Conservation (phyloP, 2,329 filamentous ascomycete genomes). For the Bipolaris bicolor region DNA sequence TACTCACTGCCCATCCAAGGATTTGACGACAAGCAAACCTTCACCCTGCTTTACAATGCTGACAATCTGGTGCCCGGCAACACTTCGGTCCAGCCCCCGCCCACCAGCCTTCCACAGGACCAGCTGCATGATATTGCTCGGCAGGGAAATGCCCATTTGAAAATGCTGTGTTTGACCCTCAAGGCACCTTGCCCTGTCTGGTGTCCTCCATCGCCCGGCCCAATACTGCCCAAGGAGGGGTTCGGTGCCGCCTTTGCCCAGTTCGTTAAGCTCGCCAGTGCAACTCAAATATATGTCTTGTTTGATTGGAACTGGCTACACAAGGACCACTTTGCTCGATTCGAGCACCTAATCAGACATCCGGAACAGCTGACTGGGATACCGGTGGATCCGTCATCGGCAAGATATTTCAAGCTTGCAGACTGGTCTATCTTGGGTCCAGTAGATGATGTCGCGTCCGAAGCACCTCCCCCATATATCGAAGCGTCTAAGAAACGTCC, state of each 20-base stretch:
- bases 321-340: constrained; percentile 9
- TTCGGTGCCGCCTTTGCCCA: constrained; percentile 10
- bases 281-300: constrained; percentile 17
- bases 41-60: constrained; percentile 27
- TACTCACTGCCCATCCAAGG: constrained; percentile 14
- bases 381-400: constrained; percentile 7
- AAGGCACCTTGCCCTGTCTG: constrained; percentile 18
- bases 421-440: constrained; percentile 17
- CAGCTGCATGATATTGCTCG: constrained; percentile 18
- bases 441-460: constrained; percentile 7
- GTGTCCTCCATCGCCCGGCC: constrained; percentile 4
- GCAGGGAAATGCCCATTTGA: constrained; percentile 18
- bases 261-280: constrained; percentile 19
- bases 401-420: constrained; percentile 3
- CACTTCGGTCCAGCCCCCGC: constrained; percentile 6
- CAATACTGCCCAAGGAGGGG: constrained; percentile 9
- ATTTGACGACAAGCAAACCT: constrained; percentile 15
- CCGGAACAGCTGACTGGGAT: constrained; percentile 17
- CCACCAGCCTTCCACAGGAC: constrained; percentile 4
- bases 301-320: constrained; percentile 30
- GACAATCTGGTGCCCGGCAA: constrained; percentile 21
- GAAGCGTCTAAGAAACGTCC: constrained; percentile 16
- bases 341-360: constrained; percentile 14
- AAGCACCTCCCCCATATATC: constrained; percentile 19
- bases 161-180: constrained; percentile 11